Conservation (phyloP, 441 rosid species). For the Omphalea diandra region DNA sequence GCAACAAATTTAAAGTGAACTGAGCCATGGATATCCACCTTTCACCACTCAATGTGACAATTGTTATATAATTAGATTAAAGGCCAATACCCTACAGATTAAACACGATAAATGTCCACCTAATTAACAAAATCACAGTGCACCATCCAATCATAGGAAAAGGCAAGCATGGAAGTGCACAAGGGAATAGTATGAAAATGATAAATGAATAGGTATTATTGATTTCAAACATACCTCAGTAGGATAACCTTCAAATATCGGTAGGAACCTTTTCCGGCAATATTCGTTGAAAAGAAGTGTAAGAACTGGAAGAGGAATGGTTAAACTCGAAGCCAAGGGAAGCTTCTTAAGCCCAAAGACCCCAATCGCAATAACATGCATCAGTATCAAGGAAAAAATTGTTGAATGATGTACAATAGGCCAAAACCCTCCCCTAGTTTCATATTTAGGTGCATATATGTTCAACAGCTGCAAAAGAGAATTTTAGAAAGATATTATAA, state of each 20-base stretch:
- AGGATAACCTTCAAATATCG: constrained; percentile 63
- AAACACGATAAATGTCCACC: background rate
- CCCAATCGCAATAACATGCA: constrained; percentile 87
- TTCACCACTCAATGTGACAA: too few species aligned
- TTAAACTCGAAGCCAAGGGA: constrained; percentile 69
- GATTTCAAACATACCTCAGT: constrained; percentile 55
- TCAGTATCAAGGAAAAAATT: constrained; percentile 75
- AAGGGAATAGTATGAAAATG: background rate
- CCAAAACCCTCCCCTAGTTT: constrained; percentile 85
- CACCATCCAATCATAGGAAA: background rate
- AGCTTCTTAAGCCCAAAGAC: constrained; percentile 79
- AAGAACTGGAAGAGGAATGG: constrained; percentile 75
- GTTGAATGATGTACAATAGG: constrained; percentile 77
- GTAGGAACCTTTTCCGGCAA: constrained; percentile 81
- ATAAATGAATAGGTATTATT: background rate
- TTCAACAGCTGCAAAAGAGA: constrained; percentile 64
- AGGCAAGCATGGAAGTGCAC: background rate
- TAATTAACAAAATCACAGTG: background rate
- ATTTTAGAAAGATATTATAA: background rate
- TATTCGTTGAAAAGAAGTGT: constrained; percentile 79
- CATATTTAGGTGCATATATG: constrained; percentile 73
- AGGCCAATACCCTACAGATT: background rate
- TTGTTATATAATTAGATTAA: background rate
- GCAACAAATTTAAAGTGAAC: too few species aligned
- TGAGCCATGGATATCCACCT: too few species aligned